Evolutionary conservation across 2,329 filamentous ascomycete genomes (phyloP).

Genomic region (Stagonosporopsis vannaccii): DNA sequence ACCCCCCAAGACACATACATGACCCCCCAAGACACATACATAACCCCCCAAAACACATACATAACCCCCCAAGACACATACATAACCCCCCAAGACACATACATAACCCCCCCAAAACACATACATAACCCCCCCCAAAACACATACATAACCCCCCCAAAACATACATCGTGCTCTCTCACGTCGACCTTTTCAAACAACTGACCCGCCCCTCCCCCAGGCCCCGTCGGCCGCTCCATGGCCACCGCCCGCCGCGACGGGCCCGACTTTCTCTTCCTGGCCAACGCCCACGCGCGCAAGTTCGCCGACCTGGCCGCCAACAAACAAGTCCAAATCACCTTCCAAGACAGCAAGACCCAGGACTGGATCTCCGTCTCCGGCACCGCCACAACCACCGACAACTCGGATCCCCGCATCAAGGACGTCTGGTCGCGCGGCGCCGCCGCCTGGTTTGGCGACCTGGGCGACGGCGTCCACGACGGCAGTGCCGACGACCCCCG

Average conservation of each 20-base stretch:
- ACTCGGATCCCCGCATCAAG: conserved; percentile 58
- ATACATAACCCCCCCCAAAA: too few relatives aligned
- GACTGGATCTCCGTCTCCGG: conserved; percentile 59
- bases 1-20: too few relatives aligned
- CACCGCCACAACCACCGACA: conserved; percentile 50
- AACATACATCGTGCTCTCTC: too few relatives aligned
- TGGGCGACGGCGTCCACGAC: conserved; percentile 58
- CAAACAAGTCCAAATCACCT: conserved; percentile 54
- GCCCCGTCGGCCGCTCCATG: conserved; percentile 58
- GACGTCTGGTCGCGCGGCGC: conserved; percentile 53
- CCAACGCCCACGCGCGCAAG: conserved; percentile 57
- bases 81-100: not conserved
- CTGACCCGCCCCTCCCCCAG: too few relatives aligned
- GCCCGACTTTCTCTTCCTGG: conserved; percentile 60
- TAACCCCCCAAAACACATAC: too few relatives aligned
- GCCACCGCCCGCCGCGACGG: conserved; percentile 63
- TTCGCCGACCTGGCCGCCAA: conserved; percentile 56
- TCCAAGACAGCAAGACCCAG: conserved; percentile 57
- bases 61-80: too few relatives aligned
- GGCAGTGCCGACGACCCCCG: conserved; percentile 57
- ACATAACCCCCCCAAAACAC: conserved; percentile 11
- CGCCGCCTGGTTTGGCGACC: conserved; percentile 59
- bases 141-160: conserved; percentile 9
- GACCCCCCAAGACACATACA: too few relatives aligned
- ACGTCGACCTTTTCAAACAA: too few relatives aligned